These are phyloP conservation scores for Styphnolobium japonicum DNA, from an alignment of 306 rosid genomes.

Conservation along the genomic window DNA sequence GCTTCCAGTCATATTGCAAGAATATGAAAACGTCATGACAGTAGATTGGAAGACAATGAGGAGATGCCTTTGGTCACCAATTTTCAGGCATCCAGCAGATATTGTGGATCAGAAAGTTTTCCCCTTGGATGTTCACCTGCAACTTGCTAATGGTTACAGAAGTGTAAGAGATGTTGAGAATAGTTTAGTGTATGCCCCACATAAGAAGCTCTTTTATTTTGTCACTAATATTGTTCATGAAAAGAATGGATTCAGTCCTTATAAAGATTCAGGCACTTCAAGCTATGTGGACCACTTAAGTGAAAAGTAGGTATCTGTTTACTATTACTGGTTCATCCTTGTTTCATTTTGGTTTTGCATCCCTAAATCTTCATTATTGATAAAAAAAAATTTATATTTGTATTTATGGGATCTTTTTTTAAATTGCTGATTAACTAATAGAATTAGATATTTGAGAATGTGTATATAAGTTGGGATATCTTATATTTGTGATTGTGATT, in stretches of 20 bases:
- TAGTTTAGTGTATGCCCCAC: conserved; percentile 77
- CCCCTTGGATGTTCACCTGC: conserved; percentile 37
- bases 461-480: conserved; percentile 5
- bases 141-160: conserved; percentile 66
- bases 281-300: conserved; percentile 50
- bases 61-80: conserved; percentile 76
- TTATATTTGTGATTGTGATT: neutral
- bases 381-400: neutral
- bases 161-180: conserved; percentile 57
- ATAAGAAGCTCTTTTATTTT: conserved; percentile 54
- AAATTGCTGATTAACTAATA: conserved; percentile 4
- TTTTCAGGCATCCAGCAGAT: conserved; percentile 54
- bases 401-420: neutral
- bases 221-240: conserved; percentile 41
- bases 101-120: conserved; percentile 4
- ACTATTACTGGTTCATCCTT: conserved; percentile 4
- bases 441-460: neutral
- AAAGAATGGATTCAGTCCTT: conserved; percentile 63
- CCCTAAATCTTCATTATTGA: conserved; percentile 16
- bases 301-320: conserved; percentile 50
- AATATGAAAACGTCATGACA: conserved; percentile 32
- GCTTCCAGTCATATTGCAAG: conserved; percentile 69
- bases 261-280: conserved; percentile 35
- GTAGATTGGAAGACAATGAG: conserved; percentile 76
- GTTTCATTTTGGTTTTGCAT: conserved; percentile 23